A percentile compares a stretch with the other conserved stretches of the same genome.
Evolutionary conservation across 176 grass and related monocot species (phyloP).

Genomic region (Carex parvula): DNA sequence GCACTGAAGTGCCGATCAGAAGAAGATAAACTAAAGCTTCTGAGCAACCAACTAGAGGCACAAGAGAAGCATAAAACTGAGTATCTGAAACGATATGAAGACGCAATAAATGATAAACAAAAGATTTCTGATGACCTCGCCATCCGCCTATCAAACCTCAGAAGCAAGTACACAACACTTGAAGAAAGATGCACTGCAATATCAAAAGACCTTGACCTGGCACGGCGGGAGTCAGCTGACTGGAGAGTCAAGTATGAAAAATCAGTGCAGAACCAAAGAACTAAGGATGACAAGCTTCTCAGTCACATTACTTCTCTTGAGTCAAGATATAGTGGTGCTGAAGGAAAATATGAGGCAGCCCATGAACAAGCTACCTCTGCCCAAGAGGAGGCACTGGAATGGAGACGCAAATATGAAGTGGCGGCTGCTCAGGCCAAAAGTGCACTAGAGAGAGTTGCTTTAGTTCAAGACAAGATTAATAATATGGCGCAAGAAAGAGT

Average conservation of each 20-base stretch:
- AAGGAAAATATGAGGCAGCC: slow-evolving; percentile 56
- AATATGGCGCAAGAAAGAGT: slow-evolving; percentile 69
- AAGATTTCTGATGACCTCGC: slow-evolving; percentile 49
- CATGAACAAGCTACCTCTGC: slow-evolving; percentile 52
- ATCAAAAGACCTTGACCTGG: slow-evolving; percentile 55
- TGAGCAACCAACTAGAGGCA: slow-evolving; percentile 59
- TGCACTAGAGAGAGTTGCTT: slow-evolving; percentile 60
- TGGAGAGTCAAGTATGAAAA: slow-evolving; percentile 61
- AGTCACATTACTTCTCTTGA: slow-evolving; percentile 40
- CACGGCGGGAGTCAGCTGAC: slow-evolving; percentile 49
- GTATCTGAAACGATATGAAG: slow-evolving; percentile 62
- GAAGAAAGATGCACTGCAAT: slow-evolving; percentile 52
- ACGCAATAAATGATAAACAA: slow-evolving; percentile 61
- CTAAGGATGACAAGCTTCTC: slow-evolving; percentile 40
- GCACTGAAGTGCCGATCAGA: slow-evolving; percentile 56
- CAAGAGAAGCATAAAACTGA: slow-evolving; percentile 67
- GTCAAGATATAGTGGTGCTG: slow-evolving; percentile 45
- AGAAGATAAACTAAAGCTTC: slow-evolving; percentile 62
- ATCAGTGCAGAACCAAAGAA: slow-evolving; percentile 33
- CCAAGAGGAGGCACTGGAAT: slow-evolving; percentile 64
- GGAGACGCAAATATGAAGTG: slow-evolving; percentile 68
- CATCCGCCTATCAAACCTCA: slow-evolving; percentile 51
- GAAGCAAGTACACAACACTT: slow-evolving; percentile 62
- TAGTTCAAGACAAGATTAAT: slow-evolving; percentile 59
- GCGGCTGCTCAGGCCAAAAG: slow-evolving; percentile 62